Evolutionary conservation across 371 early-diverging fungal genomes (phyloP).

Genomic region (Lichtheimia corymbifera): DNA sequence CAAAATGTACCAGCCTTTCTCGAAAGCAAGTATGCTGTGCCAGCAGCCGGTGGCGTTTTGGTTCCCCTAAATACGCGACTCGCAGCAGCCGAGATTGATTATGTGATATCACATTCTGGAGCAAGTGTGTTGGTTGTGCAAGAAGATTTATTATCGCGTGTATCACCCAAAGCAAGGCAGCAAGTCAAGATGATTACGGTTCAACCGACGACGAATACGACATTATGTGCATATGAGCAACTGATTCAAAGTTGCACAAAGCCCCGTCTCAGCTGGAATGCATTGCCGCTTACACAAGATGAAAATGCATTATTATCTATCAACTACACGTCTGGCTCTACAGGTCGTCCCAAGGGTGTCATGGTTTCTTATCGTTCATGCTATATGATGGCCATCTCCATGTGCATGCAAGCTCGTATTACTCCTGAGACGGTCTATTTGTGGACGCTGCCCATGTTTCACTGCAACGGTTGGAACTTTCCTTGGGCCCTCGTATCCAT

Average conservation of each 20-base stretch:
- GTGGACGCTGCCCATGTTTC: slow-evolving; percentile 71
- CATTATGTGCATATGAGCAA: slow-evolving; percentile 50
- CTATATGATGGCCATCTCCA: slow-evolving; percentile 55
- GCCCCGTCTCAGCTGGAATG: slow-evolving; percentile 38
- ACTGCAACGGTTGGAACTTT: slow-evolving; percentile 71
- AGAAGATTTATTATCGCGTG: slow-evolving; percentile 32
- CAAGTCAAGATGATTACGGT: slow-evolving; percentile 22
- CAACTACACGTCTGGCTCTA: slow-evolving; percentile 68
- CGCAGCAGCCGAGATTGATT: slow-evolving; percentile 59
- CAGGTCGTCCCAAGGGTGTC: slow-evolving; percentile 65
- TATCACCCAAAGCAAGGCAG: slow-evolving; percentile 10
- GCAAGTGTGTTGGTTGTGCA: slow-evolving; percentile 59
- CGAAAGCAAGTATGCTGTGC: slow-evolving; percentile 68
- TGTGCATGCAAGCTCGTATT: slow-evolving; percentile 52
- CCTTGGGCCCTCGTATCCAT: slow-evolving; percentile 67
- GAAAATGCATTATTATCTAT: slow-evolving; percentile 61
- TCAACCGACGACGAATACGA: slow-evolving; percentile 15
- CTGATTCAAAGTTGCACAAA: slow-evolving; percentile 27
- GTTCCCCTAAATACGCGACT: slow-evolving; percentile 71
- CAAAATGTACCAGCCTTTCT: slow-evolving; percentile 64
- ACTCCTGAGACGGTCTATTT: slow-evolving; percentile 52
- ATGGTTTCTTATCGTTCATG: slow-evolving; percentile 46
- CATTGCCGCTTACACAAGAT: slow-evolving; percentile 46
- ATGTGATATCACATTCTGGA: slow-evolving; percentile 61
- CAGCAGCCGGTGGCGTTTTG: slow-evolving; percentile 58